Base-by-base conservation (phyloP, 805 yeast species). In the Lipomyces mesembrius region DNA sequence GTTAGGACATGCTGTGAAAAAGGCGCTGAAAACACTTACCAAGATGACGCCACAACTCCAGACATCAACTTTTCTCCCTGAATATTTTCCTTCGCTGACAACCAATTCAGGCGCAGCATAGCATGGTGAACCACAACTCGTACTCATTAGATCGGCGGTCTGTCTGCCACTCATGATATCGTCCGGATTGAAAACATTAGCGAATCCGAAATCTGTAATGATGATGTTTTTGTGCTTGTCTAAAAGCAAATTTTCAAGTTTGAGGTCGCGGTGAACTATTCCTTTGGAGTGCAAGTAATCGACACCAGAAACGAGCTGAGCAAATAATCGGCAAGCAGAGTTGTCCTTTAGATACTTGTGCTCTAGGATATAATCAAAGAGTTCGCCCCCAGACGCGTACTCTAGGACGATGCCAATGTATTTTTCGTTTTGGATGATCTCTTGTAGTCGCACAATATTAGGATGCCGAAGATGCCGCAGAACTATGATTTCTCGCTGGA, bases 41-140 rank as follows among this genome's bases (percentile, higher is more conserved):
- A 95, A 80, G 62, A 95, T 95, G 35, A 95, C 93, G 67, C 99
- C 99, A 74, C 97, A 87, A 0, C 97, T 91, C 99, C 99, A 95
- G 55, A 93, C 89, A 79, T 95, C 99, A 39, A 92, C 98, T 78
- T 92, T 92, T 69, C 92, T 85, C 27, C 97, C 98, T 72, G 90
- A 92, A 76, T 95, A 95, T 17, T 96, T 92, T 62, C 87, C 85
- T 70, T 88, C 91, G 12, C 94, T 89, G 37, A 92, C 88, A 2
- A 95, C 99, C 65, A 95, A 80, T 77, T 95, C 99, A 0, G 99
- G 99, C 1, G 99, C 99, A 0, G 99, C 99, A 78, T 94, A 94
- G 77, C 99, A 94, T 0, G 99, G 99, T 2, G 97, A 91, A 1
- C 99, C 99, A 78, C 99, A 94, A 49, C 93, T 87, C 0, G 98